Base-by-base conservation (phyloP, 495 filamentous ascomycete genomes). In the Neurospora sp. region DNA sequence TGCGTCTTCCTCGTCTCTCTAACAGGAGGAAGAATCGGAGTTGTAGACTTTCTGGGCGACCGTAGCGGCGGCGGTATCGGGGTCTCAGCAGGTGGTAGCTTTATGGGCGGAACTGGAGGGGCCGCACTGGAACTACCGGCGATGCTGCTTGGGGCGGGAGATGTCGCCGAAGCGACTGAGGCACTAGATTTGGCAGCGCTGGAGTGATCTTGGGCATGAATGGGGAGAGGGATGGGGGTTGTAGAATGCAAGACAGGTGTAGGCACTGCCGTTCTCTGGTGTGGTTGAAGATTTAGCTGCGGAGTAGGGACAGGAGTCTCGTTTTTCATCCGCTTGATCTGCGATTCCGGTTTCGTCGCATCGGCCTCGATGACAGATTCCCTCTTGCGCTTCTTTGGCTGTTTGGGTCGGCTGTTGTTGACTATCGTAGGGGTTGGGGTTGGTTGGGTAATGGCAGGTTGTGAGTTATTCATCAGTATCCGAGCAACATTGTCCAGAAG, bases 281-380 rank as follows among this genome's bases (percentile, higher is more conserved):
- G 72, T 75, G 76, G 69, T 46, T 82, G 81, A 44, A 78, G 75
- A 38, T 81, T 80, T 23, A 84, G 77, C 38, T 85, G 79, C 39
- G 85, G 86, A 74, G 81, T 82, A 69, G 84, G 86, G 39, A 86
- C 85, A 42, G 83, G 86, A 27, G 84, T 87, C 79, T 87, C 88
- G 8, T 84, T 89, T 76, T 90, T 90, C 72, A 83, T 88, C 38
- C 87, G 86, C 82, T 91, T 91, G 42, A 81, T 35, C 69, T 80
- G 84, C 18, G 75, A 77, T 70, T 83, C 83, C n/a, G 81, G 76
- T 66, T 83, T 84, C 72, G 85, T 85, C 18, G 78, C 76, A 39
- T 84, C 83, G 0, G 78, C 82, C 54, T 84, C 84, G 4, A 81
- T 78, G 14, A 82, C 81, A 0, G 85, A 84, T 18, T 89, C 87